Evolutionary conservation across 257 asterid genomes (phyloP), one percentile per base, ranked within the genome.

Genomic region (Cruciata laevipes): DNA sequence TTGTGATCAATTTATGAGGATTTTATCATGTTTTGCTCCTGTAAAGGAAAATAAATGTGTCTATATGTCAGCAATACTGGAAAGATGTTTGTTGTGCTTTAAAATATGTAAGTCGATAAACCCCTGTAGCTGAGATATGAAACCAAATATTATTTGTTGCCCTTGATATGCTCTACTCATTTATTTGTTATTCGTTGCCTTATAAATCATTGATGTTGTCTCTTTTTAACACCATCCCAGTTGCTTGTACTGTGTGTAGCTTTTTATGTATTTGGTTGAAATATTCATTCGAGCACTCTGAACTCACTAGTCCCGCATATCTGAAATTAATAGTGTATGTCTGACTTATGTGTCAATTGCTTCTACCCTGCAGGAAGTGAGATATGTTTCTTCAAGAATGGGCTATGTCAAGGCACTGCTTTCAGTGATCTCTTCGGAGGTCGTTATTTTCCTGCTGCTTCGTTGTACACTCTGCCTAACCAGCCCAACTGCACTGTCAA

Each of bases 381-480:
- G 82, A 88, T 94, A 69, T 83, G 88, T 7, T 94, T 85, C 74
- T 94, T 90, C 86, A 90, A 83, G 80, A 94, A 94, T 52, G 96
- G 99, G 69, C 75, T 82, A 70, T 85, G 95, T 68, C 96, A 87
- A 76, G 99, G 97, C 38, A 85, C 89, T 75, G 97, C 99, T 71
- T 94, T 86, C 77, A 79, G 63, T 65, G 88, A 90, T 79, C 85
- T 94, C 61, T 82, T 71, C 38, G 99, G 99, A 69, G 99, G 96
- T 56, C 91, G 89, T 52, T 94, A 94, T 82, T 88, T 76, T 69
- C 96, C 99, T 18, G 99, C 97, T 27, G 99, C 99, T 70, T 94
- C 97, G 37, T 88, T 94, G 96, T 94, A 85, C 79, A 94, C 99
- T 23, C 96, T 94, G 71, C 99, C 99, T 0, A 83, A 88, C 80